These are phyloP conservation scores for Scleroderma citrinum DNA, from an alignment of 768 basidiomycete genomes.

Conservation along the genomic window DNA sequence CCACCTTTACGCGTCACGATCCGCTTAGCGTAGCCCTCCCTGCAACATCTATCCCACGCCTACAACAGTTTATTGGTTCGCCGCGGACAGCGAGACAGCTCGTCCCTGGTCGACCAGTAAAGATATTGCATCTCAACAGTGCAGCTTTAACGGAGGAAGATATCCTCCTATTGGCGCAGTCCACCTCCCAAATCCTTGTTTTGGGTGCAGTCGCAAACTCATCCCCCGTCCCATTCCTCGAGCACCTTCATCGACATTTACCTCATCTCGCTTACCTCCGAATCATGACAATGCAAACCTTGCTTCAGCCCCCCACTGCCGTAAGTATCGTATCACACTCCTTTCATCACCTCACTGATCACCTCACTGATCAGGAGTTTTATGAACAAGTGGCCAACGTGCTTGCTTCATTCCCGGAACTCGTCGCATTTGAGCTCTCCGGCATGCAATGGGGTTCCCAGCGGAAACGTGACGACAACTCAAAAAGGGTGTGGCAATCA, in stretches of 20 bases:
- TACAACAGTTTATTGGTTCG: constrained; percentile 60
- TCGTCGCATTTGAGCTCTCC: constrained; percentile 65
- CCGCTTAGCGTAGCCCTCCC: constrained; percentile 21
- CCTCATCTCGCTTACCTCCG: constrained; percentile 61
- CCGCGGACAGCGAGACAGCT: constrained; percentile 47
- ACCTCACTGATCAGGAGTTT: constrained; percentile 41
- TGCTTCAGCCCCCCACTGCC: constrained; percentile 43
- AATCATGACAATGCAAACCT: constrained; percentile 51
- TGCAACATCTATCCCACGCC: constrained; percentile 32
- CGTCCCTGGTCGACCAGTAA: constrained; percentile 61
- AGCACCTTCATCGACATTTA: constrained; percentile 49
- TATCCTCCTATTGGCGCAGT: constrained; percentile 42
- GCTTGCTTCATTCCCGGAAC: constrained; percentile 53
- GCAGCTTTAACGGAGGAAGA: constrained; percentile 54
- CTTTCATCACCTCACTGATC: constrained; percentile 10
- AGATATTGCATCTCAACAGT: constrained; percentile 56
- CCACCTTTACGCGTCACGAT: constrained; percentile 15
- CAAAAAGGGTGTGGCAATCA: constrained; percentile 49
- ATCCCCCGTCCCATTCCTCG: constrained; percentile 52
- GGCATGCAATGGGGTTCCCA: constrained; percentile 71
- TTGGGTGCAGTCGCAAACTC: constrained; percentile 56
- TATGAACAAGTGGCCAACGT: constrained; percentile 54
- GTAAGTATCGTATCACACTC: constrained; percentile 33
- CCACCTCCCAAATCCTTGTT: constrained; percentile 47
- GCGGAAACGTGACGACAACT: constrained; percentile 36